These are phyloP conservation scores for Apiotrichum siamense DNA, from an alignment of 1,284 basidiomycete species.

Conservation along the genomic window DNA sequence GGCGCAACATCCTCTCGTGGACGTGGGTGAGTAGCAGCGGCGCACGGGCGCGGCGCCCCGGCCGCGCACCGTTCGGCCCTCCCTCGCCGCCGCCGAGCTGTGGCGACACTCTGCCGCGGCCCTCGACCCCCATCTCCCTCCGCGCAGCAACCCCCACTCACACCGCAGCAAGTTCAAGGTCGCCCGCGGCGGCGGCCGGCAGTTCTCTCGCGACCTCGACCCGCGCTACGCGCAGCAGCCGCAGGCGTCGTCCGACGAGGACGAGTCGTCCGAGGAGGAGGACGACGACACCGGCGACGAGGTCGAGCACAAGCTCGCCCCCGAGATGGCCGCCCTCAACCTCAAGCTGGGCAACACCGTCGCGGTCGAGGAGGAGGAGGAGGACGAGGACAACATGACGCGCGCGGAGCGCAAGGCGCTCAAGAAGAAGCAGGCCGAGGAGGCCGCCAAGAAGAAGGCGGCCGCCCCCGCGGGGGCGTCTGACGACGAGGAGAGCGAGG, in stretches of 20 bases:
- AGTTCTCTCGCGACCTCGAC: conserved; percentile 58
- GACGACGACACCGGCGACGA: conserved; percentile 21
- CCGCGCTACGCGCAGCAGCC: conserved; percentile 20
- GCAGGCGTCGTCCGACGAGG: conserved; percentile 20
- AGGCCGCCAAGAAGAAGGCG: conserved; percentile 43
- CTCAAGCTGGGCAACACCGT: conserved; percentile 46
- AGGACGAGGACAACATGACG: conserved; percentile 52
- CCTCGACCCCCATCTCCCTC: no score
- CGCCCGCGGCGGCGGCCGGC: conserved; percentile 77
- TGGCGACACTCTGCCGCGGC: no score
- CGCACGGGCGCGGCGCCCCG: no score
- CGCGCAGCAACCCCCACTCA: background rate
- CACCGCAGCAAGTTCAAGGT: conserved; percentile 63
- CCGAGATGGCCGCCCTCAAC: conserved; percentile 43
- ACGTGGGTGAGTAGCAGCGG: conserved; percentile 35
- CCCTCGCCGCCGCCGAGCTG: no score
- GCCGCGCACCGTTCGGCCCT: no score
- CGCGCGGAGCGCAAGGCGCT: conserved; percentile 62
- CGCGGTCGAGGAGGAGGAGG: conserved; percentile 33
- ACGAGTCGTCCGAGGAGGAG: conserved; percentile 34
- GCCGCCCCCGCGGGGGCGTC: no score
- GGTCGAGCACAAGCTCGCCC: conserved; percentile 32
- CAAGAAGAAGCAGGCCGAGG: conserved; percentile 59
- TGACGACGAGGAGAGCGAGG: conserved; percentile 55
- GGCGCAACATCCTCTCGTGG: conserved; percentile 23